Conservation (phyloP, 805 yeast genomes). For the Kodamaea kaohsiungensis region DNA sequence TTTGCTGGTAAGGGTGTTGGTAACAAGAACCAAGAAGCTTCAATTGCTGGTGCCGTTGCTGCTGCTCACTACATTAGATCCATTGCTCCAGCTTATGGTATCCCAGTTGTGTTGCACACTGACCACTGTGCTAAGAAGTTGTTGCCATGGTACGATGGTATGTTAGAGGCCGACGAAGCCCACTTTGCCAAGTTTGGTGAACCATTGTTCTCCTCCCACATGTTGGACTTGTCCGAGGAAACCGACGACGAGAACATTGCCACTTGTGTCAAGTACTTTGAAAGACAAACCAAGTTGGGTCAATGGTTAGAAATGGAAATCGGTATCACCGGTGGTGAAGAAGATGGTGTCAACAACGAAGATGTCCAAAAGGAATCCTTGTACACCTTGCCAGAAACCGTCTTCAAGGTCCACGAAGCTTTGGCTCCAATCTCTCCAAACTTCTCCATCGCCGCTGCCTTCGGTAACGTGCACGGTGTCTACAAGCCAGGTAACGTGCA, state of each 20-base stretch:
- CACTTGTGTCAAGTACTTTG: slow-evolving; percentile 91
- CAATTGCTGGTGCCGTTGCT: slow-evolving; percentile 92
- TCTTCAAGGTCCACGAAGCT: slow-evolving; percentile 87
- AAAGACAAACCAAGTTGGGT: slow-evolving; percentile 88
- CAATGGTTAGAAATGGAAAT: slow-evolving; percentile 99
- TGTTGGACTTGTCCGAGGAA: slow-evolving; percentile 98
- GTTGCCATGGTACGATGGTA: slow-evolving; percentile 98
- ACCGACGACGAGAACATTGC: slow-evolving; percentile 93
- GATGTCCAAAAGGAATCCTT: slow-evolving; percentile 81
- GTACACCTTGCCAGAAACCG: slow-evolving; percentile 96
- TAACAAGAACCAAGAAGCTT: slow-evolving; percentile 90
- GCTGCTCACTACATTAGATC: slow-evolving; percentile 98
- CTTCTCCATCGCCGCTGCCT: slow-evolving; percentile 99
- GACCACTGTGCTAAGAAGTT: slow-evolving; percentile 99
- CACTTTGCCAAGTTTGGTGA: slow-evolving; percentile 84
- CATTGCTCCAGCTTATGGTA: slow-evolving; percentile 93
- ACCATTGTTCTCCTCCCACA: slow-evolving; percentile 98
- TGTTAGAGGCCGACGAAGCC: slow-evolving; percentile 95
- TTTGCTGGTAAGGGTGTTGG: slow-evolving; percentile 99
- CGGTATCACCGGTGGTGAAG: slow-evolving; percentile 99
- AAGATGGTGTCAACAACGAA: slow-evolving; percentile 99
- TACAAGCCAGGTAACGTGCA: slow-evolving; percentile 99
- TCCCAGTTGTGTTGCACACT: slow-evolving; percentile 96
- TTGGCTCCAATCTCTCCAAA: slow-evolving; percentile 89
- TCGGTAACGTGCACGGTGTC: slow-evolving; percentile 99